Evolutionary conservation across 768 basidiomycete species (phyloP).

Genomic region (Leucogyrophana mollusca): DNA sequence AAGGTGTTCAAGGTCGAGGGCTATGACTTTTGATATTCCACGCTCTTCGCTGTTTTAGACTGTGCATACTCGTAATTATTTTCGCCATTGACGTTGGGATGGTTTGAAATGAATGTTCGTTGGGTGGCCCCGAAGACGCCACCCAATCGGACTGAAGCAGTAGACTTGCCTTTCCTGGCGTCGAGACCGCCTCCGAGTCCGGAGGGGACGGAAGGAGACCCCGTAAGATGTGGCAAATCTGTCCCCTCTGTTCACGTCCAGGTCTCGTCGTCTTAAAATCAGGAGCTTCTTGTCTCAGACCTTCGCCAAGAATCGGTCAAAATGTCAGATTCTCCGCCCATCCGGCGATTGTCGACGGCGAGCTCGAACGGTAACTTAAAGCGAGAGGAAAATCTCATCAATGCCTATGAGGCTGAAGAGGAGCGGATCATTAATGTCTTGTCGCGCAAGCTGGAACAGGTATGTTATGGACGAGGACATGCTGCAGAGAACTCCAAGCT

Average conservation of each 20-base stretch:
- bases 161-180: slow-evolving; percentile 8
- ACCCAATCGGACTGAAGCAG: not conserved
- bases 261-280: too few species aligned
- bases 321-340: slow-evolving; percentile 49
- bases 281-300: too few species aligned
- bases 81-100: too few species aligned
- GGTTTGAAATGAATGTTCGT: not conserved
- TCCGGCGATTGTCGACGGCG: slow-evolving; percentile 54
- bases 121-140: not conserved
- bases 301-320: not conserved
- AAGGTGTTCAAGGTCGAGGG: slow-evolving; percentile 87
- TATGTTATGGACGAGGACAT: slow-evolving; percentile 27
- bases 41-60: slow-evolving; percentile 1
- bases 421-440: slow-evolving; percentile 84
- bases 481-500: slow-evolving; percentile 1
- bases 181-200: not conserved
- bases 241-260: not conserved
- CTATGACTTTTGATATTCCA: slow-evolving; percentile 60
- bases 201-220: not conserved
- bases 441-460: slow-evolving; percentile 83
- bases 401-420: slow-evolving; percentile 88
- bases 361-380: slow-evolving; percentile 48
- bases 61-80: not conserved
- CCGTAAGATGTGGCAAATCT: slow-evolving; percentile 4
- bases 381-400: slow-evolving; percentile 74